Evolutionary conservation across 257 asterid species (phyloP), one percentile per base, ranked within the genome.

Genomic region (Solanum bulbocastanum): DNA sequence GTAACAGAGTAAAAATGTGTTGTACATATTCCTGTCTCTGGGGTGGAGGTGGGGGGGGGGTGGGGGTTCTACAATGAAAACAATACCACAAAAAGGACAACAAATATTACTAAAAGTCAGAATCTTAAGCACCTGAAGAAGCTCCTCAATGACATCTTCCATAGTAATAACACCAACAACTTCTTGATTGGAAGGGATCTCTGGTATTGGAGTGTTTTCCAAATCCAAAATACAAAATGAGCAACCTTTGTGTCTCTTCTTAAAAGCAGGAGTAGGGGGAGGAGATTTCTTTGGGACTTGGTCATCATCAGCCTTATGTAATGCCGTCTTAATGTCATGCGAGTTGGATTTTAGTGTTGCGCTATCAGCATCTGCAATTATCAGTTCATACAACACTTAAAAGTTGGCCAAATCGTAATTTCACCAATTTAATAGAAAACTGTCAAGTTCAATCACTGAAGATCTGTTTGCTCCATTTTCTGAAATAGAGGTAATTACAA

Each of bases 131-230:
- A 97, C 99, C 98, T 97, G 99, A 90, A 97, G 99, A 90, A 97
- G 99, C 93, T 97, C 99, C 94, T 97, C 99, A 33, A 97, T 97
- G 91, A 97, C 99, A 87, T 97, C 99, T 90, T 97, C 99, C 99
- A 97, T 96, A 86, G 95, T 88, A 84, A 97, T 97, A 65, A 97
- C 99, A 87, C 99, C 99, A 71, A 97, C 98, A 27, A 92, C 98
- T 82, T 92, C 94, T 92, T 97, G 96, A 91, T 93, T 89, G 11
- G 95, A 94, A 56, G 97, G 93, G 90, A 93, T 90, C 91, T 93
- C 98, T 2, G 99, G 99, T 82, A 97, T 91, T 10, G 98, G 96
- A 81, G 91, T 89, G 52, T 90, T 93, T 36, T 97, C 99, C 87
- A 97, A 88, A 92, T 97, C 99, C 88, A 97, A 88, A 82, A 96